Base-by-base conservation (phyloP, 805 yeast genomes). In the Debaryomyces prosopidis region DNA sequence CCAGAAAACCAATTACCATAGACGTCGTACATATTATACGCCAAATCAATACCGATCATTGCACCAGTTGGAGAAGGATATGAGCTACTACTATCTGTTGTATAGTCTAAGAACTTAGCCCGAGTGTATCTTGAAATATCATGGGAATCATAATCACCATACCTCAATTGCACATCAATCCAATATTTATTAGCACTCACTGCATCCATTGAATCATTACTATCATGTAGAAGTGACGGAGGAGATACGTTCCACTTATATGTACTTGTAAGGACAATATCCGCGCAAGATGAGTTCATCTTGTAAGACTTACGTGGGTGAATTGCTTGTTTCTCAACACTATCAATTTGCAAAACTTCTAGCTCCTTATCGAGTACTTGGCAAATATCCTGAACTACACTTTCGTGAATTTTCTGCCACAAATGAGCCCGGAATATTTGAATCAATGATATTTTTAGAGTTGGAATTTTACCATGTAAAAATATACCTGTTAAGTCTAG, bases 1-100 rank as follows among this genome's bases (percentile, higher is more conserved):
- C 98, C 98, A 2, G 95, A 92, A 69, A 94, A 87, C 99, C 99
- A 94, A 57, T 89, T 89, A 27, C 99, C 99, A 65, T 89, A 94
- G 0, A 96, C 91, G 65, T 90, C 97, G 61, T 87, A 91, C 85
- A 90, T 88, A 64, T 94, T 94, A 63, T 94, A 94, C 0, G 98
- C 96, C 52, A 94, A 72, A 66, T 94, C 99, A 49, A 94, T 78
- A 35, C 95, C 96, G 40, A 94, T 77, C 77, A 94, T 80, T 9
- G 88, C 76, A 50, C 99, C 99, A 0, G 97, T 88, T 2, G 96
- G 89, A 2, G 96, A 85, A 3, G 99, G 98, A 61, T 94, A 94
- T 44, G 84, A 74, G 55, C 92, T 85, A 3, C 86, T 75, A 50
- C 82, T 85, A 62, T 94, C 99, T 1, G 89, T 80, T 2, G 97